Percentiles rank a stretch among this genome's conserved stretches.
Conservation (phyloP, 208 protist species). For the Leishmania aethiopica region DNA sequence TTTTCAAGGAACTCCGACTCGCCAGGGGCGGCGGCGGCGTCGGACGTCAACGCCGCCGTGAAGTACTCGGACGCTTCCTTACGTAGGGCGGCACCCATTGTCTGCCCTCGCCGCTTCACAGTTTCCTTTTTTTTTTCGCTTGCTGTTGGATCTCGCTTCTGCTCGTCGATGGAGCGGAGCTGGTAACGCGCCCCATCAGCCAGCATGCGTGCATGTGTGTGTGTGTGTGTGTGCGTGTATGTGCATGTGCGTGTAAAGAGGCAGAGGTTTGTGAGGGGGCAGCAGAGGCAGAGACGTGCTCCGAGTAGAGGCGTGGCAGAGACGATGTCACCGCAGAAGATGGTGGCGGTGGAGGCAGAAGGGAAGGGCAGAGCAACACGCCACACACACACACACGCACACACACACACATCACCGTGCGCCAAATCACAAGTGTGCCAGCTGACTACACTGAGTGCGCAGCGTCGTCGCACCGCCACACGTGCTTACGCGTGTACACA, state of each 20-base stretch:
- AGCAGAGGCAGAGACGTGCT: neutral
- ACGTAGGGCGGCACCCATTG: constrained; percentile 40
- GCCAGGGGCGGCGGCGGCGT: constrained; percentile 23
- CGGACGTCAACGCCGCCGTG: constrained; percentile 25
- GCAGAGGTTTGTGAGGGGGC: neutral
- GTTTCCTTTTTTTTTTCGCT: neutral
- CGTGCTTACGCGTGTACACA: neutral
- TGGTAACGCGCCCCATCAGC: neutral
- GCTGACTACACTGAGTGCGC: neutral
- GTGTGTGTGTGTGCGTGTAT: neutral
- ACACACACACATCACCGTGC: too few species aligned
- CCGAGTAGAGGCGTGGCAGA: neutral
- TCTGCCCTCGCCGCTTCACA: neutral
- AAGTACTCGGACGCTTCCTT: constrained; percentile 72
- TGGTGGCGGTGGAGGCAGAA: neutral
- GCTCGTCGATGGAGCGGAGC: neutral
- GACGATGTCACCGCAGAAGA: neutral
- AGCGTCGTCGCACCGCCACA: neutral
- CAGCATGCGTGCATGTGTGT: neutral
- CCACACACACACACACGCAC: neutral
- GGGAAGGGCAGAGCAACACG: neutral
- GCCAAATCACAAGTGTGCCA: neutral
- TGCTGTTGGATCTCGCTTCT: neutral
- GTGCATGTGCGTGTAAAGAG: neutral
- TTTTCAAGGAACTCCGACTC: constrained; percentile 36